phyloP scores from a whole-genome alignment of 169 alveolate genomes.

The Blepharisma undulans region DNA sequence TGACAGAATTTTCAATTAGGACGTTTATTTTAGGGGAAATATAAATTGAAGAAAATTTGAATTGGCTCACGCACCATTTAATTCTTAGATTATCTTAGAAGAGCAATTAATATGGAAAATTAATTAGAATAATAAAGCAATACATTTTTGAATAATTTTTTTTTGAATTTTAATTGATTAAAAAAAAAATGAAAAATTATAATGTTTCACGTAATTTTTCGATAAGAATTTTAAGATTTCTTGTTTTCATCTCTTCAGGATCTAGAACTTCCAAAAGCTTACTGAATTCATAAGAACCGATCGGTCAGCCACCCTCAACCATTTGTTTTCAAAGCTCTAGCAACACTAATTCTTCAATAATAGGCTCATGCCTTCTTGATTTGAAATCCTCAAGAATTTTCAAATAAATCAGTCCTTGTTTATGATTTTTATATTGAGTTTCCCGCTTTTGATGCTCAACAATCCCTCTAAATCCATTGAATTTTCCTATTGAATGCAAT shows the following conservation, averaged over 20 bases:
- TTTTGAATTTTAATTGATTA: background rate
- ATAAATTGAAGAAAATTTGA: background rate
- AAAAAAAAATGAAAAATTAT: background rate
- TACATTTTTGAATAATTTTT: too few species aligned
- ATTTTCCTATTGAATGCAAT: background rate
- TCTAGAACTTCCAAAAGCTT: background rate
- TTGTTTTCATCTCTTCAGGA: background rate
- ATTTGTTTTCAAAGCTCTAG: constrained; percentile 29
- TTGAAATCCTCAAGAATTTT: background rate
- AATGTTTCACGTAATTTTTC: background rate
- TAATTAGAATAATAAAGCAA: background rate
- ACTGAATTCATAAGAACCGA: background rate
- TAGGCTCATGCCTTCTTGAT: background rate
- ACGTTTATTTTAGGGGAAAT: background rate
- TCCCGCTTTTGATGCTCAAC: background rate
- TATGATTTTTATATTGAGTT: background rate
- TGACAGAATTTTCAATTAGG: background rate
- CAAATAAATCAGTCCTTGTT: constrained; percentile 14
- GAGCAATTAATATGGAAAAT: background rate
- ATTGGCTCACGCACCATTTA: background rate
- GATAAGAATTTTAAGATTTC: background rate
- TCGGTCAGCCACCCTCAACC: constrained; percentile 15
- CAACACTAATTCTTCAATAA: background rate
- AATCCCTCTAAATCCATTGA: background rate
- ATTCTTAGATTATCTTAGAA: background rate